Conservation (phyloP, 2,329 filamentous ascomycete species). For the Knufia petricola region DNA sequence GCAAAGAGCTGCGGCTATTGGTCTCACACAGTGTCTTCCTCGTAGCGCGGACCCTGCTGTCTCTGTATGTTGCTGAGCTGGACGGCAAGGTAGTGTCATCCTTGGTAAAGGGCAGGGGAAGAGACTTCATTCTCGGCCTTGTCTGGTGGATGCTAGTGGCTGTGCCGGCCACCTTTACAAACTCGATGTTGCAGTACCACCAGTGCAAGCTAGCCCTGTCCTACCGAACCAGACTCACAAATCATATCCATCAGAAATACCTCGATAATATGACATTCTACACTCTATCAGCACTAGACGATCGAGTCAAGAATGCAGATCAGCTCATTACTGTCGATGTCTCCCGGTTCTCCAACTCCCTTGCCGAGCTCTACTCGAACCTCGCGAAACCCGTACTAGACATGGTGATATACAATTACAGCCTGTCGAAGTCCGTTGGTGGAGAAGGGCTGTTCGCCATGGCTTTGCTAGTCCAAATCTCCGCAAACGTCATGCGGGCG, state of each 20-base stretch:
- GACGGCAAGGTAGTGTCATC: conserved; percentile 89
- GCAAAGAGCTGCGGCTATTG: conserved; percentile 76
- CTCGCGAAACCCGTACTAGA: conserved; percentile 89
- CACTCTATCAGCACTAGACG: conserved; percentile 85
- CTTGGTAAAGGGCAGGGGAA: conserved; percentile 80
- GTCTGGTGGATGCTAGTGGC: conserved; percentile 99
- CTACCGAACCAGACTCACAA: conserved; percentile 87
- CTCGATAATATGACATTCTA: conserved; percentile 98
- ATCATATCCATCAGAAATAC: conserved; percentile 90
- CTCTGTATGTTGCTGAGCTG: conserved; percentile 89
- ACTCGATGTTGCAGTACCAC: conserved; percentile 97
- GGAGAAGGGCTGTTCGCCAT: conserved; percentile 93
- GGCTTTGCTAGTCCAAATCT: conserved; percentile 86
- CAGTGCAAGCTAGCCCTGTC: conserved; percentile 89
- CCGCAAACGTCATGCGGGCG: conserved; percentile 84
- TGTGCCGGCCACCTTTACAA: conserved; percentile 91
- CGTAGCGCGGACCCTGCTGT: conserved; percentile 81
- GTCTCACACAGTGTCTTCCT: conserved; percentile 90
- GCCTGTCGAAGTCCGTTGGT: conserved; percentile 86
- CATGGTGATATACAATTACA: conserved; percentile 95
- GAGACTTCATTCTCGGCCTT: conserved; percentile 77
- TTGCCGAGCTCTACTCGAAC: conserved; percentile 93
- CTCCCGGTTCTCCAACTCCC: conserved; percentile 86
- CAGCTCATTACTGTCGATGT: conserved; percentile 96
- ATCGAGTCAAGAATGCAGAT: conserved; percentile 96